These are phyloP conservation scores for Lotus japonicus DNA, from an alignment of 306 rosid genomes.

Conservation along the genomic window DNA sequence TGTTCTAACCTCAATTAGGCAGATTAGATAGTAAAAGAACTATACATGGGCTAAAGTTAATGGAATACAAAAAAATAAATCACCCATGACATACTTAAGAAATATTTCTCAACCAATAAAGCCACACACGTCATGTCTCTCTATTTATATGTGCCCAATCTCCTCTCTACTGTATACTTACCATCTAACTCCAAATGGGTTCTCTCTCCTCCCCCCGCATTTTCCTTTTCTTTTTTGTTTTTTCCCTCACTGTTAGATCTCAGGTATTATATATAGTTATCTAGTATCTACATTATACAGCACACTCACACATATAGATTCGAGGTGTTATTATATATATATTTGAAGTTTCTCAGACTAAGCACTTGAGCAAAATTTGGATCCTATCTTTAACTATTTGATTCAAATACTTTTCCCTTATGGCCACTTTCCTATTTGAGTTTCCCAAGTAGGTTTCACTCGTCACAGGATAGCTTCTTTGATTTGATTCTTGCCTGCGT, in stretches of 20 bases:
- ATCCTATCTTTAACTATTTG: not conserved
- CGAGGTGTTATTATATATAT: not conserved
- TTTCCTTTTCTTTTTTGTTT: not conserved
- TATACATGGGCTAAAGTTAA: not conserved
- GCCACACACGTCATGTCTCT: too few relatives aligned
- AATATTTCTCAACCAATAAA: constrained; percentile 20
- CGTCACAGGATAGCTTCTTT: too few relatives aligned
- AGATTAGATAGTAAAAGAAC: constrained; percentile 13
- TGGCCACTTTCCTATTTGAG: not conserved
- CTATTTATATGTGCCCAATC: constrained; percentile 10
- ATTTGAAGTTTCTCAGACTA: not conserved
- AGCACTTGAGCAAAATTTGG: not conserved
- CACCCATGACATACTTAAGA: not conserved
- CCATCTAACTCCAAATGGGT: constrained; percentile 4
- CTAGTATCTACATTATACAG: too few relatives aligned
- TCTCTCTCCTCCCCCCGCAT: not conserved
- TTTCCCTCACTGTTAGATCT: constrained; percentile 29
- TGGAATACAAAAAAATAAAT: too few relatives aligned
- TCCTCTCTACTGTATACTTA: constrained; percentile 3
- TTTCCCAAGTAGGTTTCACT: too few relatives aligned
- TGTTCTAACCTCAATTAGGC: too few relatives aligned
- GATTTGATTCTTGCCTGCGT: too few relatives aligned
- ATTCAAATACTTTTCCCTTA: not conserved
- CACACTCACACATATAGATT: not conserved
- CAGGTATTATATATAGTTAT: not conserved